A percentile compares a stretch with the other conserved stretches of the same genome.
Evolutionary conservation across 257 asterid species (phyloP).

Genomic region (Linaria vulgaris): DNA sequence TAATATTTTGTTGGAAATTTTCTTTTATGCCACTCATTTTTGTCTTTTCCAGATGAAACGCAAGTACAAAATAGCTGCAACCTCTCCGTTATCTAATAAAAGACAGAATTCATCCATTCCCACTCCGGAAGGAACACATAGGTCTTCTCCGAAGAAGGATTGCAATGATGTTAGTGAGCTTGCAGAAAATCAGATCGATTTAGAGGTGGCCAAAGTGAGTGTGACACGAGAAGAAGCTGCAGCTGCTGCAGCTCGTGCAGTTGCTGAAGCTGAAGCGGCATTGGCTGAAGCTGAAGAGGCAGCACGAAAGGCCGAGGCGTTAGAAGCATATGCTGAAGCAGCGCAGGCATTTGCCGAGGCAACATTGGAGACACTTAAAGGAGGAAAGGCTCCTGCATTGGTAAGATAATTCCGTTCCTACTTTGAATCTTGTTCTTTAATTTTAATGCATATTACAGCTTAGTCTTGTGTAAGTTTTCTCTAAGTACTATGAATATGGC

Average conservation of each 20-base stretch:
- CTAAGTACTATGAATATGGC: background rate
- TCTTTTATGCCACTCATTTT: too few relatives aligned
- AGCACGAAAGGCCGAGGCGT: conserved; percentile 87
- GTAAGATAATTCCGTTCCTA: conserved; percentile 38
- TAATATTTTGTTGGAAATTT: background rate
- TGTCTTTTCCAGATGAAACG: conserved; percentile 56
- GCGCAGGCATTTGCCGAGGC: conserved; percentile 96
- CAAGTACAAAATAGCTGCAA: conserved; percentile 62
- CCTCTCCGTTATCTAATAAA: conserved; percentile 50
- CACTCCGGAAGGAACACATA: conserved; percentile 47
- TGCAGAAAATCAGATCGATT: conserved; percentile 62
- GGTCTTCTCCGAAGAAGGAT: conserved; percentile 45
- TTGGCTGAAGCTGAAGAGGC: conserved; percentile 97
- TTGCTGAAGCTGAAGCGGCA: conserved; percentile 95
- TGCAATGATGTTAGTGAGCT: conserved; percentile 43
- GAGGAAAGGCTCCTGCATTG: conserved; percentile 60
- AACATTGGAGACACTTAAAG: conserved; percentile 69
- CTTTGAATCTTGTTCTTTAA: background rate
- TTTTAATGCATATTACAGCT: background rate
- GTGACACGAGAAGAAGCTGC: conserved; percentile 88
- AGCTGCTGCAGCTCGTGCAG: conserved; percentile 92
- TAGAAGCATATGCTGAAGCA: conserved; percentile 94
- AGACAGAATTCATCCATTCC: conserved; percentile 45
- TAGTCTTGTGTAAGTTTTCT: background rate
- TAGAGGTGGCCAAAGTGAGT: conserved; percentile 67